Conservation (phyloP, 176 grass and related monocot species). For the Avena sativa region DNA sequence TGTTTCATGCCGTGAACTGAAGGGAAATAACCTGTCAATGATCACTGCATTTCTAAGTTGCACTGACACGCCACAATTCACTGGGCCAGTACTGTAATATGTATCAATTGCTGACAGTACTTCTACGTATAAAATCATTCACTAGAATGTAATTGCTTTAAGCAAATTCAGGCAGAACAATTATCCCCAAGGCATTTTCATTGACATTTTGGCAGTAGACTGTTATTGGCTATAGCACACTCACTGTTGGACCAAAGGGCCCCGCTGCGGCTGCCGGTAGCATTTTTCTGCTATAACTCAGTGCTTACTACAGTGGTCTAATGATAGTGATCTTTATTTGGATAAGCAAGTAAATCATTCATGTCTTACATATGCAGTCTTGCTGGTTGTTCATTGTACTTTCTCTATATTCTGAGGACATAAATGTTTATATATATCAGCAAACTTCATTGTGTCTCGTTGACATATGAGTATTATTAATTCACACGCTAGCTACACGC, state of each 20-base stretch:
- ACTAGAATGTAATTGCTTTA: not conserved
- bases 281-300: not conserved
- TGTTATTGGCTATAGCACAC: not conserved
- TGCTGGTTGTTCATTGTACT: not conserved
- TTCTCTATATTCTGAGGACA: slow-evolving; percentile 8
- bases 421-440: slow-evolving; percentile 1
- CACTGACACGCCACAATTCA: not conserved
- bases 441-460: not conserved
- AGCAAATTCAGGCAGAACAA: not conserved
- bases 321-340: not conserved
- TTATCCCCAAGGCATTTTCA: not conserved
- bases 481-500: not conserved
- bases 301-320: not conserved
- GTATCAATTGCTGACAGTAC: slow-evolving; percentile 1
- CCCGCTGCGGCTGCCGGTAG: not conserved
- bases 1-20: slow-evolving; percentile 13
- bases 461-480: not conserved
- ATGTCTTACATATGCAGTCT: not conserved
- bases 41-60: slow-evolving; percentile 17
- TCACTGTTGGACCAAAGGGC: slow-evolving; percentile 16
- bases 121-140: not conserved
- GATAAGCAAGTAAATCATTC: not conserved
- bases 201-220: not conserved
- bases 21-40: slow-evolving; percentile 13
- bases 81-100: slow-evolving; percentile 13